phyloP scores from a whole-genome alignment of 371 early-diverging fungal genomes.

The Mucor piriformis region DNA sequence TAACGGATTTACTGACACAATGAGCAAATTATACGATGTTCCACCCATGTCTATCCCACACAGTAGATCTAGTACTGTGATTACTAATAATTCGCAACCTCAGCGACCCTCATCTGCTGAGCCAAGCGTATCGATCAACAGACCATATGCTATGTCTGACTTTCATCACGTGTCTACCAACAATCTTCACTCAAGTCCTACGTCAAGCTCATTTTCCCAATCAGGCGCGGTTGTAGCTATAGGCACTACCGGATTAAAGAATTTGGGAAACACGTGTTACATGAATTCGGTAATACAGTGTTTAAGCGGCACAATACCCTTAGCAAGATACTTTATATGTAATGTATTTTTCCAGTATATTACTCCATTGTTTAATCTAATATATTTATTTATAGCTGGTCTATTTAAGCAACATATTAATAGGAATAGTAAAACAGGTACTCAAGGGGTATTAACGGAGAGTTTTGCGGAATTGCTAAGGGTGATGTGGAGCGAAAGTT shows the following conservation, averaged over 20 bases:
- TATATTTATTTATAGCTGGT: slow-evolving; percentile 48
- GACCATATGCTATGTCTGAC: slow-evolving; percentile 13
- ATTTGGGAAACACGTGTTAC: slow-evolving; percentile 97
- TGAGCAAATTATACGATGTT: slow-evolving; percentile 27
- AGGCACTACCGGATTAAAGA: slow-evolving; percentile 80
- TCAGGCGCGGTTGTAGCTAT: slow-evolving; percentile 47
- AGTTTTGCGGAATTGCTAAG: slow-evolving; percentile 67
- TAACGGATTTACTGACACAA: slow-evolving; percentile 56
- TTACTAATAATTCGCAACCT: background rate
- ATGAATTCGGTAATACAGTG: slow-evolving; percentile 97
- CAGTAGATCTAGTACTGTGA: slow-evolving; percentile 1
- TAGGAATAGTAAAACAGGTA: slow-evolving; percentile 73
- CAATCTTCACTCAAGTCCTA: slow-evolving; percentile 20
- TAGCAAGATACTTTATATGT: slow-evolving; percentile 77
- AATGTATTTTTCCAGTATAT: slow-evolving; percentile 1
- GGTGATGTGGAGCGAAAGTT: slow-evolving; percentile 66
- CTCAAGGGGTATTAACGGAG: slow-evolving; percentile 68
- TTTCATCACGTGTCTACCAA: slow-evolving; percentile 23
- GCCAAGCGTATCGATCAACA: slow-evolving; percentile 6
- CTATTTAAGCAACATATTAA: slow-evolving; percentile 72
- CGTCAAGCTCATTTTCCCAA: slow-evolving; percentile 40
- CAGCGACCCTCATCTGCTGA: slow-evolving; percentile 13
- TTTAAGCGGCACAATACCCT: slow-evolving; percentile 81
- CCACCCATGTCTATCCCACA: slow-evolving; percentile 22
- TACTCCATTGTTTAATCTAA: background rate